Evolutionary conservation across 1,284 basidiomycete species (phyloP), one percentile per base, ranked within the genome.

Genomic region (Rhizoctonia solani): DNA sequence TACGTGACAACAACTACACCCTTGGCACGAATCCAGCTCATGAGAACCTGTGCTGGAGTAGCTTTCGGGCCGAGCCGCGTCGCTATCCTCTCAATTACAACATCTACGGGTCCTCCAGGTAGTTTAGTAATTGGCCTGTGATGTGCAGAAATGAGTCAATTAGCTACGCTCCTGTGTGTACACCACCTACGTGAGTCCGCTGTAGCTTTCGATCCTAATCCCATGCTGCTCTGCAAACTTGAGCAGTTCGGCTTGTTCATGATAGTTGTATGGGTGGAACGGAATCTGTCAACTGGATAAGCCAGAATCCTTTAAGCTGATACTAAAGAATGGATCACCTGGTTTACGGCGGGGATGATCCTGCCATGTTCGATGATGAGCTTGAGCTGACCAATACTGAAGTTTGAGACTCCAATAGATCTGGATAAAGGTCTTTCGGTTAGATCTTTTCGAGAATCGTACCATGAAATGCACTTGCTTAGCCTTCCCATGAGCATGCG

Each of bases 351-450:
- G 0, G 88, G 89, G 52, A 82, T 81, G 70, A 88, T 75, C 66
- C 82, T 83, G 1, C 85, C 85, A 1, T 80, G 77, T 55, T 80
- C 80, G 34, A 89, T 73, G 9, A 91, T 74, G 25, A 79, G 78
- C 71, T 85, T 77, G 41, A 90, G 79, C 44, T 86, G 79, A 2
- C 79, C 73, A 25, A 86, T 78, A n/a, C 77, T 75, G 74, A 87
- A 90, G 77, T 91, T 92, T 75, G 85, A 87, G 23, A 91, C 85
- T n/a, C 89, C 89, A 65, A 90, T 88, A 69, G 9, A 46, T 37
- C 19, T 52, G 29, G 13, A 4, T 23, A 50, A 25, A 23, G 14
- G 13, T 9, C 21, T 21, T 21, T 6, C 47, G 4, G 19, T 25
- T 14, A 4, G 4, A 50, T 25, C 47, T n/a, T n/a, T 14, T 39